These are phyloP conservation scores for Balakata baccata DNA, from an alignment of 345 rosid genomes.

Conservation along the genomic window DNA sequence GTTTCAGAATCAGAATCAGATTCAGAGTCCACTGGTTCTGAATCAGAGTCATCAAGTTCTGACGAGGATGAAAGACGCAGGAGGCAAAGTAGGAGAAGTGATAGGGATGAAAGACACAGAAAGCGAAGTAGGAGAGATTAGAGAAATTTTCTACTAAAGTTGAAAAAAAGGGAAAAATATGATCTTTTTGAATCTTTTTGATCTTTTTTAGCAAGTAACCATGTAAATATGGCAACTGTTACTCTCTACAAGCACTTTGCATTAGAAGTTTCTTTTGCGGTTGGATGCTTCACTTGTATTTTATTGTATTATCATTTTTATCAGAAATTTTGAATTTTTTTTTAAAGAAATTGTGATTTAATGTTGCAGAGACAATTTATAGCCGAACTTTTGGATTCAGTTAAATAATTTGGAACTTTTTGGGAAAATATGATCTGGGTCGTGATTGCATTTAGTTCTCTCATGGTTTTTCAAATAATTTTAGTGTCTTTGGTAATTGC, in stretches of 20 bases:
- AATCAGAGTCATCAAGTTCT: conserved; percentile 23
- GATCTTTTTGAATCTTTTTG: neutral
- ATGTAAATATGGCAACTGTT: neutral
- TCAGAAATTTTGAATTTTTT: neutral
- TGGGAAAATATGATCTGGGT: neutral
- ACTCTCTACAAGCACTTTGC: neutral
- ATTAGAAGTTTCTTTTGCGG: neutral
- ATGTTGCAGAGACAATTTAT: neutral
- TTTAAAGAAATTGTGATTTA: neutral
- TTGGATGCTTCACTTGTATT: neutral
- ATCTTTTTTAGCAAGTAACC: neutral
- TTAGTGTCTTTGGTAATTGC: neutral
- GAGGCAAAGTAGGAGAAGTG: conserved; percentile 11
- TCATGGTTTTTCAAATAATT: neutral
- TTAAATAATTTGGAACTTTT: neutral
- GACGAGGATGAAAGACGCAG: conserved; percentile 18
- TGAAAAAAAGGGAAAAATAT: neutral
- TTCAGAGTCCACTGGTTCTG: conserved; percentile 26
- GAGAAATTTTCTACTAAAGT: neutral
- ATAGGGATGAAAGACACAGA: conserved; percentile 16
- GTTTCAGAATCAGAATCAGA: conserved; percentile 36
- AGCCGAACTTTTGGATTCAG: neutral
- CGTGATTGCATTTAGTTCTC: neutral
- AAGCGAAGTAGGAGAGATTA: conserved; percentile 11
- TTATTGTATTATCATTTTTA: neutral